Base-by-base conservation (phyloP, 2,329 filamentous ascomycete species). In the Penicillium freii region DNA sequence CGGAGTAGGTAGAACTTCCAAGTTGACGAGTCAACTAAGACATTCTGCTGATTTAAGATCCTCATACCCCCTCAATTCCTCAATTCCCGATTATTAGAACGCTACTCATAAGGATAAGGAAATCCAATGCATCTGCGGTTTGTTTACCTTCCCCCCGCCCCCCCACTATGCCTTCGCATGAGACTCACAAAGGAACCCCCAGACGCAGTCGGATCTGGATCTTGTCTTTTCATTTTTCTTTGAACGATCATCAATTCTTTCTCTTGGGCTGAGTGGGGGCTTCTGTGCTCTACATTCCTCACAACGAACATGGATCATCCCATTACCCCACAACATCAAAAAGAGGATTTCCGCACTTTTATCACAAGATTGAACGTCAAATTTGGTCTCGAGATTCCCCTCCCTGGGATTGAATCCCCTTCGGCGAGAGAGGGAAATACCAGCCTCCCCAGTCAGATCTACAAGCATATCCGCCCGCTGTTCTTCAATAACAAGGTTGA, bases 381-480 rank as follows among this genome's bases (percentile, higher is more conserved):
- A 33, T 78, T 70, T 60, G 65, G 64, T 2, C 62, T 77, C 2
- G 65, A 73, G 15, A 71, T 77, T 7, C 71, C 70, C 2, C 67
- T 67, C 42, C 65, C 62, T 1, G 51, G 39, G 1, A 42, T 61
- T 13, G 61, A 53, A 34, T 69, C 67, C 0, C 70, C 69, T 0
- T 58, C 60, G 0, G 47, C 51, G 0, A 61, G 61, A 1, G 39
- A 47, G 0, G 51, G 63, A 3, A 52, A 65, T 4, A 60, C 52
- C 5, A 58, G 68, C 0, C 51, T 67, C 6, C 61, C 59, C 5
- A 66, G 64, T 60, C 63, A 64, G 51, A 68, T 66, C 23, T 73
- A 71, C 40, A 59, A 58, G 3, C 62, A 65, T 1, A 64, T 77
- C 5, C 58, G 63, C 15, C 65, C 54, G 15, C 63, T 77, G 4